phyloP scores from a whole-genome alignment of 2,329 filamentous ascomycete genomes.

The Fusarium sp. region DNA sequence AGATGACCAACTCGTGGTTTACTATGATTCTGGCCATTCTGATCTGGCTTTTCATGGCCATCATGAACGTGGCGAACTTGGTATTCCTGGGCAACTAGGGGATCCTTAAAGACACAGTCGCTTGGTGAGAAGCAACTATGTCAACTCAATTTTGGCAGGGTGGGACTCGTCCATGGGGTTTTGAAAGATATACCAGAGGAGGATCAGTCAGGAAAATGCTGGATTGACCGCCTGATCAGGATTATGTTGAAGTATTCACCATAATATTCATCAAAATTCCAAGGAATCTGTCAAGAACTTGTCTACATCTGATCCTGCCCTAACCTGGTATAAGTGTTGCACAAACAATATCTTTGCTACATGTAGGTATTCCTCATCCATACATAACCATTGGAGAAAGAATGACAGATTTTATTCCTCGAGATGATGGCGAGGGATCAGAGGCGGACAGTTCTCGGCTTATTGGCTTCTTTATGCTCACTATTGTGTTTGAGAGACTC shows the following conservation, averaged over 20 bases:
- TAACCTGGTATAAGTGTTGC: neutral
- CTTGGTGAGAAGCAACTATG: neutral
- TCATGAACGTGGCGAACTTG: neutral
- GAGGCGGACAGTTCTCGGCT: too few species aligned
- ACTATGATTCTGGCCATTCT: neutral
- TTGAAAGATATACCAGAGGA: neutral
- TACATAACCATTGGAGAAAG: neutral
- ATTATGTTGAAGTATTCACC: neutral
- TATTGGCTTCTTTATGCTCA: neutral
- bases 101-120: neutral
- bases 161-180: neutral
- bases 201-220: neutral
- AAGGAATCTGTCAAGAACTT: neutral
- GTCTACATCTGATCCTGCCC: neutral
- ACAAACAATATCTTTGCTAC: neutral
- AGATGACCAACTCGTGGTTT: neutral
- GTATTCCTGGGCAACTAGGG: neutral
- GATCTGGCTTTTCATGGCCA: neutral
- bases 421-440: neutral
- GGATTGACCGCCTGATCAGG: neutral
- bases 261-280: neutral
- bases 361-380: neutral
- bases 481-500: neutral
- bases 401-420: neutral
- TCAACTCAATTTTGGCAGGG: neutral